Evolutionary conservation across 176 grass and related monocot genomes (phyloP), one percentile per base, ranked within the genome.

Genomic region (Zoysia japonica): DNA sequence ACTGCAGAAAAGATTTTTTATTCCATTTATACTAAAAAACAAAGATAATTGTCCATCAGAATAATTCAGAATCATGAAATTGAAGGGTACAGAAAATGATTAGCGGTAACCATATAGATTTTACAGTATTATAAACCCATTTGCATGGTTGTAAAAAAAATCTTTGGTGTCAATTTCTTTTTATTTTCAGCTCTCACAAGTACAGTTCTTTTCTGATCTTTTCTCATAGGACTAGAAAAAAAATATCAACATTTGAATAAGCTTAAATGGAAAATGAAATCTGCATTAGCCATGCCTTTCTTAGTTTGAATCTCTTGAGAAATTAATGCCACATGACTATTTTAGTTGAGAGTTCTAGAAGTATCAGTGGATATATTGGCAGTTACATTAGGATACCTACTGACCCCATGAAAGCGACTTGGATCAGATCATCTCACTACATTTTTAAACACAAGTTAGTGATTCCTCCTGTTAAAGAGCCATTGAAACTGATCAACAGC

Each of bases 401-500:
- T 20, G 2, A 74, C 39, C 62, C 7, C 51, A 50, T 17, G 11
- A 28, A 67, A 16, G 42, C 2, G 9, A 47, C 65, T 17, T 62
- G 54, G 37, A 67, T 41, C 49, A 55, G 55, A 38, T 76, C 20
- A 76, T 38, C 17, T 61, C 6, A 67, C 51, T 67, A 48, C 9
- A 67, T 17, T 61, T 11, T 68, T 52, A 57, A 55, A 67, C 28
- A 12, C 13, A 10, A 51, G 51, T 88, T 84, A 97, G 84, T 89
- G 89, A 51, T 45, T 86, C 80, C 61, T 97, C 70, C 82, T 66
- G 80, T 60, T 88, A 56, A 94, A 87, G 61, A 94, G 74, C 80
- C 88, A 90, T 51, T 80, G 77, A 68, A 97, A 92, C 82, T 92
- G 89, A 85, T 97, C 94, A 54, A 74, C 70, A 45, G 91, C 80